These are phyloP conservation scores for Thalassiosira hispida DNA, from an alignment of 352 stramenopile species.

Conservation along the genomic window DNA sequence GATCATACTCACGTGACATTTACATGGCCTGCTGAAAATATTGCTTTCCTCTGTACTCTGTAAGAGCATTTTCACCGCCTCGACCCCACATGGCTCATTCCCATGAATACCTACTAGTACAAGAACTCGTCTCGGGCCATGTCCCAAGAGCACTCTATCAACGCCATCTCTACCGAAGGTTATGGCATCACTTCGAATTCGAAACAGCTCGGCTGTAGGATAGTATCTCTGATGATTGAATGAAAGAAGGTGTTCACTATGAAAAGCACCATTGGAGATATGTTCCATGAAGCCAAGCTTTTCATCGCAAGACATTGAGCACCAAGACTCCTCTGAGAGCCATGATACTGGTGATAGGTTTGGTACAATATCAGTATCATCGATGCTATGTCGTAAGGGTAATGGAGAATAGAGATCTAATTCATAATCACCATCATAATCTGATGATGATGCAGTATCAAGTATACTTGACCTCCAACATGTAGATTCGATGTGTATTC, in stretches of 20 bases:
- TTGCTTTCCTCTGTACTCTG: constrained; percentile 24
- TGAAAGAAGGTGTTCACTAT: constrained; percentile 11
- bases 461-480: background rate
- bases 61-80: constrained; percentile 36
- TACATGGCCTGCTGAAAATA: constrained; percentile 19
- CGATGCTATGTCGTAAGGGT: background rate
- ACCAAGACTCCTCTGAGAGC: constrained; percentile 32
- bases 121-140: constrained; percentile 35
- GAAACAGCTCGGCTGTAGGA: constrained; percentile 16
- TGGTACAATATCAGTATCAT: constrained; percentile 25
- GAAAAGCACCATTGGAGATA: constrained; percentile 8
- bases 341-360: constrained; percentile 38
- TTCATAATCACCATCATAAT: too few relatives aligned
- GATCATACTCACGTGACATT: constrained; percentile 21
- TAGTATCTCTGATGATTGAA: constrained; percentile 14
- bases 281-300: constrained; percentile 37
- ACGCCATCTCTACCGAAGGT: constrained; percentile 37
- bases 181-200: constrained; percentile 4
- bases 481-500: constrained; percentile 21
- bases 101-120: constrained; percentile 44
- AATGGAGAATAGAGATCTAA: constrained; percentile 6
- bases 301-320: constrained; percentile 37
- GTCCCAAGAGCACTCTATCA: constrained; percentile 44
- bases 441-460: background rate
- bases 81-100: constrained; percentile 48